Conservation (phyloP, 176 grass and related monocot species). For the Oryza longistaminata region DNA sequence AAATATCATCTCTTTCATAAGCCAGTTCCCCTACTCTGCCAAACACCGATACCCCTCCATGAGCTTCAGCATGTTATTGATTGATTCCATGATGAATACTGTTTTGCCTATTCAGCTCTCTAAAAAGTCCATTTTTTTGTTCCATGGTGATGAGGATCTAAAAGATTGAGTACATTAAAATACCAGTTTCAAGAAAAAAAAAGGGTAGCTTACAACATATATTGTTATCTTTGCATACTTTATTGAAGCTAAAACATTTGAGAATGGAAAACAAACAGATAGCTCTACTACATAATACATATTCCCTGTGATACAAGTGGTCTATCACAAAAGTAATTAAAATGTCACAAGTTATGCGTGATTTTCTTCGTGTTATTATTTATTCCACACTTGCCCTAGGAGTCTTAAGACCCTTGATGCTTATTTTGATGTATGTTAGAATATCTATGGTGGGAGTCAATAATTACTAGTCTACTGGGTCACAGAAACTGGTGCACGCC, state of each 20-base stretch:
- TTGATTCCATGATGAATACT: neutral
- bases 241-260: too few relatives aligned
- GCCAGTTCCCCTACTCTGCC: neutral
- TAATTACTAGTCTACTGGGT: neutral
- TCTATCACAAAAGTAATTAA: neutral
- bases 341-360: neutral
- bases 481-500: neutral
- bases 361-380: neutral
- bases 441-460: neutral
- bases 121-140: neutral
- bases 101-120: neutral
- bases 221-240: too few relatives aligned
- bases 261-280: too few relatives aligned
- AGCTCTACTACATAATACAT: slow-evolving; percentile 5
- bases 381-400: slow-evolving; percentile 4
- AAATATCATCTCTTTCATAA: neutral
- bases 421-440: slow-evolving; percentile 6
- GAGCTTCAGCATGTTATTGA: neutral
- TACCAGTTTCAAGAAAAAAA: too few relatives aligned
- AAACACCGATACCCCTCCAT: neutral
- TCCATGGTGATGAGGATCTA: neutral
- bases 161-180: too few relatives aligned
- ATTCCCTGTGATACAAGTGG: slow-evolving; percentile 12
- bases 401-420: neutral
- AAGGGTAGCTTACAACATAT: too few relatives aligned